Percentiles rank a stretch among this genome's conserved stretches.
Evolutionary conservation across 129 eudicot species (phyloP).

Genomic region (Escallonia herrerae): DNA sequence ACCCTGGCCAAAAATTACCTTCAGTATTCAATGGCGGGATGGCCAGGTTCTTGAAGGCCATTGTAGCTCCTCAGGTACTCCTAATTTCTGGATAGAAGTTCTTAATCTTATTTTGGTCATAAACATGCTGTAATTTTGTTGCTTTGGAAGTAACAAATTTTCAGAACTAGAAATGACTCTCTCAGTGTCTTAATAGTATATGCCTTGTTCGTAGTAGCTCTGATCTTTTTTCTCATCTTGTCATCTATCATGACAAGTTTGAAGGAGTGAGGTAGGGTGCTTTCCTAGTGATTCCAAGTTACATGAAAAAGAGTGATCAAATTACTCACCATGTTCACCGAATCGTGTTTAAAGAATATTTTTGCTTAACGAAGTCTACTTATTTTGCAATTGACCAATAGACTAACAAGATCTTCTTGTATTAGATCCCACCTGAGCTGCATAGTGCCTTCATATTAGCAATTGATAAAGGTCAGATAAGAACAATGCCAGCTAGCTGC

Average conservation of each 20-base stretch:
- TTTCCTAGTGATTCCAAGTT: too few relatives aligned
- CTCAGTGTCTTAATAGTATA: too few relatives aligned
- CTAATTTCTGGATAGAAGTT: background rate
- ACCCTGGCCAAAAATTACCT: slow-evolving; percentile 65
- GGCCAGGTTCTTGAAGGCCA: slow-evolving; percentile 48
- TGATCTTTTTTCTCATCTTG: too few relatives aligned
- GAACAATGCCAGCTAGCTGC: slow-evolving; percentile 55
- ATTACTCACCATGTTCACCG: too few relatives aligned
- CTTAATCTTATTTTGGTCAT: too few relatives aligned
- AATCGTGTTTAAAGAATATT: too few relatives aligned
- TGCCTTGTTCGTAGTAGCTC: too few relatives aligned
- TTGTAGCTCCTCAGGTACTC: slow-evolving; percentile 61
- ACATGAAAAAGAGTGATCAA: too few relatives aligned
- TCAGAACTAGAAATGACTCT: background rate
- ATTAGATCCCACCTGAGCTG: slow-evolving; percentile 43
- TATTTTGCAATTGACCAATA: background rate
- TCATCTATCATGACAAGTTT: too few relatives aligned
- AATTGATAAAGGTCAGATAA: slow-evolving; percentile 41
- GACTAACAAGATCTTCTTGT: background rate
- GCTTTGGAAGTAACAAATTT: background rate
- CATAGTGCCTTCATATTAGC: slow-evolving; percentile 31
- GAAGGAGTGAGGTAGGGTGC: too few relatives aligned
- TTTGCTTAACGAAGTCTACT: too few relatives aligned
- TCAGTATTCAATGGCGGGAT: slow-evolving; percentile 59
- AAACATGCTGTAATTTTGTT: too few relatives aligned